Percentiles rank a stretch among this genome's conserved stretches.
phyloP scores from a whole-genome alignment of 148 eudicot species.

The Rhododendron kiyosumense region DNA sequence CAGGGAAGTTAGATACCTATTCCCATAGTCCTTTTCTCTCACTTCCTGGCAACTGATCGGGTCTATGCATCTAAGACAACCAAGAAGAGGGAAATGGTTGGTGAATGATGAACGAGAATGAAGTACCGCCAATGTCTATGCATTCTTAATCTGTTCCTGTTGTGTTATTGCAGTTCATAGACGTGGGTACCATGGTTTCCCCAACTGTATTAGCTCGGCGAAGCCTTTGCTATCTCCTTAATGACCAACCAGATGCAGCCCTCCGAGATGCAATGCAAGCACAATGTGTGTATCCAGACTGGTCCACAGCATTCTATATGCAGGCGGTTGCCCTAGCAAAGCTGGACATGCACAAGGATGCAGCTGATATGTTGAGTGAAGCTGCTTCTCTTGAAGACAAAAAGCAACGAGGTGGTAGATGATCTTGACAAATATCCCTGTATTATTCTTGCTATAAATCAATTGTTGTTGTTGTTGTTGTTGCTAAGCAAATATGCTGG shows the following conservation, averaged over 20 bases:
- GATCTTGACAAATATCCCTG: constrained; percentile 8
- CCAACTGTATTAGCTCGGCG: constrained; percentile 83
- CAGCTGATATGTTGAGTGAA: constrained; percentile 83
- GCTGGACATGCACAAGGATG: constrained; percentile 87
- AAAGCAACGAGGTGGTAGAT: constrained; percentile 32
- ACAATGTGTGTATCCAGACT: constrained; percentile 76
- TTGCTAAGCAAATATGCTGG: background rate
- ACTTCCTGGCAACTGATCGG: background rate
- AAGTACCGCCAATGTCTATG: background rate
- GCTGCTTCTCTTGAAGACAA: constrained; percentile 77
- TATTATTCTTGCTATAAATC: background rate
- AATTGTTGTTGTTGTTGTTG: constrained; percentile 2
- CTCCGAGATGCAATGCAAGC: constrained; percentile 94
- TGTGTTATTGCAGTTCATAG: constrained; percentile 56
- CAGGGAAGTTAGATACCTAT: background rate
- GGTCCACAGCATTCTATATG: constrained; percentile 93
- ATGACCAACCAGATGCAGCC: constrained; percentile 89
- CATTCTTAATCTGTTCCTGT: background rate
- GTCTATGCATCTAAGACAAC: background rate
- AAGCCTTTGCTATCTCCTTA: constrained; percentile 71
- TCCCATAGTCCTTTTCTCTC: background rate
- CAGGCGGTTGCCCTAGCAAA: constrained; percentile 92
- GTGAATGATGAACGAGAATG: background rate
- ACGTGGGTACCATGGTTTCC: constrained; percentile 84
- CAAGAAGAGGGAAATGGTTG: background rate